Evolutionary conservation across 2,329 filamentous ascomycete genomes (phyloP).

Genomic region (Zarea fungicola): DNA sequence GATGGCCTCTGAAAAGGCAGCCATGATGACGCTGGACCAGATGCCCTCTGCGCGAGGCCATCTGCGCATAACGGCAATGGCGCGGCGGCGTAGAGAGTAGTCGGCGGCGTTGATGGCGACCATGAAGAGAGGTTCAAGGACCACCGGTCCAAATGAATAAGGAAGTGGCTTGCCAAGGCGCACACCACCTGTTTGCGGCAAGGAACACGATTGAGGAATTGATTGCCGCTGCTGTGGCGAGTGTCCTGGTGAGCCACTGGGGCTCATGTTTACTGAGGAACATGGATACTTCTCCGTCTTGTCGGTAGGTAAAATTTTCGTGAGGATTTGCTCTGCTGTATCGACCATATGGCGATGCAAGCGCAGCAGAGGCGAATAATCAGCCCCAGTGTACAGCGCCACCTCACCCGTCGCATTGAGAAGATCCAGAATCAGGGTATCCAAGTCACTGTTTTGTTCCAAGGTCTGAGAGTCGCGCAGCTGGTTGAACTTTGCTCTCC

Average conservation of each 20-base stretch:
- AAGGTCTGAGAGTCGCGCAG: background rate
- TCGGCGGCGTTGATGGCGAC: background rate
- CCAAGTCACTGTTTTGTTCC: background rate
- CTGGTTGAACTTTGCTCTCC: background rate
- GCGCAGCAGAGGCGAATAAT: background rate
- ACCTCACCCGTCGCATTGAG: background rate
- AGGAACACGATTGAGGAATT: background rate
- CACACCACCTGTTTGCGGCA: background rate
- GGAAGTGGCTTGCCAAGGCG: background rate
- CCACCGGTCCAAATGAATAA: background rate
- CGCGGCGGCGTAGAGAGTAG: background rate
- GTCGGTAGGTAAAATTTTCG: no score
- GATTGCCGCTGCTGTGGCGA: no score
- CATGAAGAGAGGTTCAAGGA: background rate
- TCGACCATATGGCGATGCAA: background rate
- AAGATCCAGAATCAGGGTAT: background rate
- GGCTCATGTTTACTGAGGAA: background rate
- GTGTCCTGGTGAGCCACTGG: no score
- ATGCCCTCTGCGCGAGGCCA: constrained; percentile 2
- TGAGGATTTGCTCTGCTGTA: background rate
- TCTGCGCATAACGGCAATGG: background rate
- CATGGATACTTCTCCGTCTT: background rate
- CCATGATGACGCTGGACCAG: constrained; percentile 8
- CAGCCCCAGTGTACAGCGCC: background rate
- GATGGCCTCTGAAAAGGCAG: background rate